Conservation (phyloP, 192 early-diverging fungal genomes). For the Podochytrium sp. region DNA sequence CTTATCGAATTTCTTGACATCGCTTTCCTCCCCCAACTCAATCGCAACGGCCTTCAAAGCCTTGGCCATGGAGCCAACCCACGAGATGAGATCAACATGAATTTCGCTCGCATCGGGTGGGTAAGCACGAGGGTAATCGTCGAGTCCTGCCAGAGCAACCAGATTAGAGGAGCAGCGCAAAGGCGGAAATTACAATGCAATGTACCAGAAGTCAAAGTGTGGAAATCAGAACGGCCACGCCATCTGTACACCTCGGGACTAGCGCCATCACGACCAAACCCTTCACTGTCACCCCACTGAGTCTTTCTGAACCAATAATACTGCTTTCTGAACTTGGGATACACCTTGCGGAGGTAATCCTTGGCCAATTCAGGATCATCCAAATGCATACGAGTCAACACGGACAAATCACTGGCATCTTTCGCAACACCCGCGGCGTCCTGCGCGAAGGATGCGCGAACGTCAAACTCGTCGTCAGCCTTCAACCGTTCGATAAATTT, state of each 20-base stretch:
- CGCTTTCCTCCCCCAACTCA: conserved; percentile 59
- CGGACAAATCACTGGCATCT: not conserved
- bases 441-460: not conserved
- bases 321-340: conserved; percentile 68
- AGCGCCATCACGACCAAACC: conserved; percentile 48
- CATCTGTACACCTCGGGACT: conserved; percentile 82
- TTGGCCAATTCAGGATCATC: conserved; percentile 43
- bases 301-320: conserved; percentile 82
- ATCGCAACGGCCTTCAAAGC: conserved; percentile 62
- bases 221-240: conserved; percentile 81
- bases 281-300: conserved; percentile 69
- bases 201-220: conserved; percentile 83
- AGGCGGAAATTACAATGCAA: not conserved
- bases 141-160: conserved; percentile 60
- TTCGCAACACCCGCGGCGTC: conserved; percentile 22
- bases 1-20: conserved; percentile 58
- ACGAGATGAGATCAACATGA: conserved; percentile 79
- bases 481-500: conserved; percentile 63
- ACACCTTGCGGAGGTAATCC: conserved; percentile 51
- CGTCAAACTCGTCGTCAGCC: not conserved
- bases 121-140: conserved; percentile 88
- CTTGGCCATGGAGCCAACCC: conserved; percentile 68
- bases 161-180: not conserved
- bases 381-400: conserved; percentile 39
- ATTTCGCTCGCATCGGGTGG: conserved; percentile 74